Conservation (phyloP, 2,329 filamentous ascomycete genomes). For the Colletotrichum ledebouriae region DNA sequence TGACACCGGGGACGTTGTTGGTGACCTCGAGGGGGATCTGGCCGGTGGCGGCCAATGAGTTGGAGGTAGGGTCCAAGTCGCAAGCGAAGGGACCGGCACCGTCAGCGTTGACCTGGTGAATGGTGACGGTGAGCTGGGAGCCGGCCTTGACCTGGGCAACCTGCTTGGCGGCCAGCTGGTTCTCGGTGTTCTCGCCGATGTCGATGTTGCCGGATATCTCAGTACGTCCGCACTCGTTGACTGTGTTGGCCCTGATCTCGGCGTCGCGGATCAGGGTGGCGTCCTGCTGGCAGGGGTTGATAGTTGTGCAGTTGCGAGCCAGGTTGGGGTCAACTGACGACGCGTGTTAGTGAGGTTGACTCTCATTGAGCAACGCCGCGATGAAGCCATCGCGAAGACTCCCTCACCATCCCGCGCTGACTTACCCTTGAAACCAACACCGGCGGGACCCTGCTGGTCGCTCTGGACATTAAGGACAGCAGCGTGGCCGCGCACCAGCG, state of each 20-base stretch:
- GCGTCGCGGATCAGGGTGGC: slow-evolving; percentile 73
- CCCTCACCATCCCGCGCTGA: not conserved
- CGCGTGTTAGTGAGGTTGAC: slow-evolving; percentile 25
- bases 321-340: slow-evolving; percentile 64
- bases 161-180: slow-evolving; percentile 58
- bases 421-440: slow-evolving; percentile 64
- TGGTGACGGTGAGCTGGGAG: slow-evolving; percentile 58
- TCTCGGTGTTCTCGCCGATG: slow-evolving; percentile 68
- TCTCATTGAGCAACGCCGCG: slow-evolving; percentile 14
- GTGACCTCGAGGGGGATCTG: slow-evolving; percentile 63
- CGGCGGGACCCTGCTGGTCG: slow-evolving; percentile 58
- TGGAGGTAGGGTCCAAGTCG: slow-evolving; percentile 64
- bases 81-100: slow-evolving; percentile 68
- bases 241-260: slow-evolving; percentile 64
- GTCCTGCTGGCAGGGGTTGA: slow-evolving; percentile 76
- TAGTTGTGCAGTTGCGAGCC: slow-evolving; percentile 73
- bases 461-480: slow-evolving; percentile 64
- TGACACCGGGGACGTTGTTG: slow-evolving; percentile 71
- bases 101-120: slow-evolving; percentile 68
- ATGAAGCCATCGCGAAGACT: slow-evolving; percentile 1
- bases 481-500: slow-evolving; percentile 57
- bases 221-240: slow-evolving; percentile 74
- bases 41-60: slow-evolving; percentile 58
- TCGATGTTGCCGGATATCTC: slow-evolving; percentile 73
- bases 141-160: slow-evolving; percentile 66